These are phyloP conservation scores for Tolypocladium paradoxum DNA, from an alignment of 2,329 filamentous ascomycete species.

Conservation along the genomic window DNA sequence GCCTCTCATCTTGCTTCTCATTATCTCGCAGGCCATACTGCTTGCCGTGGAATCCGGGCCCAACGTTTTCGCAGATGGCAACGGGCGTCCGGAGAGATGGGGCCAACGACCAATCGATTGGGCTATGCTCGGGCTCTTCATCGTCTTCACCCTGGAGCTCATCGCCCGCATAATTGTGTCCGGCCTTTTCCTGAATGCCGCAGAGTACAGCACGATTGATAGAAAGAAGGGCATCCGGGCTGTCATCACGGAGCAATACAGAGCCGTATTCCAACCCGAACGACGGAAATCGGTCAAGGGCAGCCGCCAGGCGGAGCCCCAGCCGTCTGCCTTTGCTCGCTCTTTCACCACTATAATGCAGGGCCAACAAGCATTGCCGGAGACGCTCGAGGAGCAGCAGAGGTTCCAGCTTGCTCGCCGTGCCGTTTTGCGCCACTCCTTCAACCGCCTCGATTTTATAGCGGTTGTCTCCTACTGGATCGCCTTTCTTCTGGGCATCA, in stretches of 20 bases:
- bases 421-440: slow-evolving; percentile 88
- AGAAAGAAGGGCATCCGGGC: slow-evolving; percentile 63
- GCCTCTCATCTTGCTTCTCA: slow-evolving; percentile 75
- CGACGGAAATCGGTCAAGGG: slow-evolving; percentile 56
- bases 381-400: slow-evolving; percentile 65
- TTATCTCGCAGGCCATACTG: slow-evolving; percentile 80
- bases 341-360: slow-evolving; percentile 74
- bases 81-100: slow-evolving; percentile 54
- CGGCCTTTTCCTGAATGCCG: slow-evolving; percentile 80
- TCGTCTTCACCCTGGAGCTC: slow-evolving; percentile 82
- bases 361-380: slow-evolving; percentile 42
- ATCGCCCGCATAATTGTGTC: slow-evolving; percentile 81
- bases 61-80: slow-evolving; percentile 53
- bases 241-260: slow-evolving; percentile 66
- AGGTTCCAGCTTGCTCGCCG: slow-evolving; percentile 77
- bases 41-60: slow-evolving; percentile 72
- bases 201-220: slow-evolving; percentile 86
- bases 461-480: slow-evolving; percentile 96
- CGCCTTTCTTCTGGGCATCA: slow-evolving; percentile 63
- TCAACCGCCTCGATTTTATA: slow-evolving; percentile 90
- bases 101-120: slow-evolving; percentile 63
- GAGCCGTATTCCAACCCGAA: slow-evolving; percentile 71
- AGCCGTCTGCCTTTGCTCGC: slow-evolving; percentile 58
- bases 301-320: slow-evolving; percentile 32
- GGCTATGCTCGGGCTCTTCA: slow-evolving; percentile 71